Conservation (phyloP, 2,329 filamentous ascomycete genomes). For the Chalaropsis thielavioides region DNA sequence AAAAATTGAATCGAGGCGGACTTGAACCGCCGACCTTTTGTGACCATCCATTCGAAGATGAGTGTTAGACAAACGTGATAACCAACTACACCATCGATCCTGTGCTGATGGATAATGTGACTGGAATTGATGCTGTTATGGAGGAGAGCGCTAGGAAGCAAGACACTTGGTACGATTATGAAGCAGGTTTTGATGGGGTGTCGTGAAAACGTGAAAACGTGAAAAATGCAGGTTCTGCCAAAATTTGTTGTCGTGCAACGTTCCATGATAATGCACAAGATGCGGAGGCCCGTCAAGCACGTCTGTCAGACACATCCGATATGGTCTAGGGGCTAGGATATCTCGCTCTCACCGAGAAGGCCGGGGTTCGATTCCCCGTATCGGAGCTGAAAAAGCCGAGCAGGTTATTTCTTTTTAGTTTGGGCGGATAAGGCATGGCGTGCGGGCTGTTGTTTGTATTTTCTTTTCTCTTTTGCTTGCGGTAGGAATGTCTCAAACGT, state of each 20-base stretch:
- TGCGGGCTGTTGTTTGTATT: no score
- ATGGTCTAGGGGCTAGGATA: constrained; percentile 19
- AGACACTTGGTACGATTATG: not conserved
- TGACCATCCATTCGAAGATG: constrained; percentile 1
- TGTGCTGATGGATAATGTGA: not conserved
- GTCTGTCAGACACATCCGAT: constrained; percentile 7
- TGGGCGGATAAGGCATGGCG: no score
- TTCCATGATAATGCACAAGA: no score
- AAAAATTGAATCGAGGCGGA: constrained; percentile 16
- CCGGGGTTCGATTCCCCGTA: constrained; percentile 21
- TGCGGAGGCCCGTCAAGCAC: no score
- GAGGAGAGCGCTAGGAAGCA: not conserved
- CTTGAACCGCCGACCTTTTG: constrained; percentile 16
- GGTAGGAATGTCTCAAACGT: no score
- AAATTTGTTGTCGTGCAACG: no score
- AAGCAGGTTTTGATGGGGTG: no score
- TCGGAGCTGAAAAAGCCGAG: constrained; percentile 8
- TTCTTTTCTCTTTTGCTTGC: no score
- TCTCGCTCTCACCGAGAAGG: constrained; percentile 19
- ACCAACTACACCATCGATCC: constrained; percentile 16
- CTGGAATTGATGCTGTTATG: no score
- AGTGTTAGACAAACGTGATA: constrained; percentile 17
- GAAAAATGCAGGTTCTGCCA: no score
- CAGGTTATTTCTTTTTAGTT: no score
- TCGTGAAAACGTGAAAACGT: no score